Evolutionary conservation across 805 yeast genomes (phyloP).

Genomic region (Scheffersomyces amazonensis): DNA sequence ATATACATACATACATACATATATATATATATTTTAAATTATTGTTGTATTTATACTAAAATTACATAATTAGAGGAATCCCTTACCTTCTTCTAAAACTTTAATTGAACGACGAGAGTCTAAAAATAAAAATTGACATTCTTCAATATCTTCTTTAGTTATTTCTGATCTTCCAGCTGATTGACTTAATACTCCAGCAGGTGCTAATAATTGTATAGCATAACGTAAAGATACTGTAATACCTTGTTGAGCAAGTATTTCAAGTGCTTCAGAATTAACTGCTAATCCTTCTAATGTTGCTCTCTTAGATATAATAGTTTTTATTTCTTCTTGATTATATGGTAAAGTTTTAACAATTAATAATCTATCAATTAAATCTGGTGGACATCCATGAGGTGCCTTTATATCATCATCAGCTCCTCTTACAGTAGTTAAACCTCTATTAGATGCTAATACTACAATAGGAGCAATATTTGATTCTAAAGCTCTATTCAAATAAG

Average conservation of each 20-base stretch:
- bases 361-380: constrained; percentile 88
- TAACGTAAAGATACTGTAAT: constrained; percentile 80
- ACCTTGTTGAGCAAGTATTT: constrained; percentile 71
- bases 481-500: constrained; percentile 89
- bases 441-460: constrained; percentile 92
- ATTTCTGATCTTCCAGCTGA: constrained; percentile 71
- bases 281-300: constrained; percentile 73
- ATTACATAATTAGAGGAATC: constrained; percentile 25
- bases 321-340: constrained; percentile 80
- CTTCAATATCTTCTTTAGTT: constrained; percentile 70
- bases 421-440: constrained; percentile 88
- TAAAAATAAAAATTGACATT: constrained; percentile 76
- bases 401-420: constrained; percentile 81
- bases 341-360: constrained; percentile 90
- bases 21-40: too few species aligned
- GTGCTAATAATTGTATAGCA: constrained; percentile 86
- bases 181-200: constrained; percentile 80
- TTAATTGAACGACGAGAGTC: constrained; percentile 82
- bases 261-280: constrained; percentile 66
- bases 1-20: neutral
- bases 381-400: constrained; percentile 96
- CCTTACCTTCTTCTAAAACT: constrained; percentile 52
- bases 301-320: constrained; percentile 78
- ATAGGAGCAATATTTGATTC: constrained; percentile 92
- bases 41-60: neutral